Evolutionary conservation across 257 asterid species (phyloP).

Genomic region (Buddleja alternifolia): DNA sequence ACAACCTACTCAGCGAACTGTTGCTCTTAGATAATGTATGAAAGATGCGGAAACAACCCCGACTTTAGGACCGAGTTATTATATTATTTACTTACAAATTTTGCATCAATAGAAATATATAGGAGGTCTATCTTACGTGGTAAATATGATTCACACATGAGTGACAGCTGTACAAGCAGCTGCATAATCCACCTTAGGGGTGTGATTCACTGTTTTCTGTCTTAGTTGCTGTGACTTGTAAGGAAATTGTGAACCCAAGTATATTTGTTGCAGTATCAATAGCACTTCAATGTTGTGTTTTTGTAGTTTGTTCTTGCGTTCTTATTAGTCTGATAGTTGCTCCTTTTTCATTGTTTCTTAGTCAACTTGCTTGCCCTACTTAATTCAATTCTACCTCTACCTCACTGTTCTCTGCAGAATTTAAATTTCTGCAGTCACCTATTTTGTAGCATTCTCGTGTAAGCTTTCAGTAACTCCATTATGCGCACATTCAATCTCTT

Average conservation of each 20-base stretch:
- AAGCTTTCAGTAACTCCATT: too few species aligned
- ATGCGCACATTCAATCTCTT: too few species aligned
- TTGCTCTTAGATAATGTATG: background rate
- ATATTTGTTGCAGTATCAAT: background rate
- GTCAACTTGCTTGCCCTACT: constrained; percentile 9
- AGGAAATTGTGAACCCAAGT: background rate
- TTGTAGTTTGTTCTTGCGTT: background rate
- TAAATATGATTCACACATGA: background rate
- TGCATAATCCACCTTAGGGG: background rate
- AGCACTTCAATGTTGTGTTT: background rate
- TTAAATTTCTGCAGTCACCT: too few species aligned
- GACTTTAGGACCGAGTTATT: background rate
- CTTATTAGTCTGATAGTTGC: background rate
- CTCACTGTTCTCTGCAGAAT: too few species aligned
- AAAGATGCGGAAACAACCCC: background rate
- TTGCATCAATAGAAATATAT: constrained; percentile 2
- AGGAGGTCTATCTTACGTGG: too few species aligned
- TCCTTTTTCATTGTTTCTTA: background rate
- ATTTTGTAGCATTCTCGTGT: too few species aligned
- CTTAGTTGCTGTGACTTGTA: constrained; percentile 19
- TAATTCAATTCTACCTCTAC: background rate
- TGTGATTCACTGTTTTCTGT: background rate
- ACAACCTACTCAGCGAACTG: background rate
- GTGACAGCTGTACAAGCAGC: constrained; percentile 21
- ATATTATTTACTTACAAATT: background rate